Base-by-base conservation (phyloP, 192 early-diverging fungal species). In the Linnemannia zychae region DNA sequence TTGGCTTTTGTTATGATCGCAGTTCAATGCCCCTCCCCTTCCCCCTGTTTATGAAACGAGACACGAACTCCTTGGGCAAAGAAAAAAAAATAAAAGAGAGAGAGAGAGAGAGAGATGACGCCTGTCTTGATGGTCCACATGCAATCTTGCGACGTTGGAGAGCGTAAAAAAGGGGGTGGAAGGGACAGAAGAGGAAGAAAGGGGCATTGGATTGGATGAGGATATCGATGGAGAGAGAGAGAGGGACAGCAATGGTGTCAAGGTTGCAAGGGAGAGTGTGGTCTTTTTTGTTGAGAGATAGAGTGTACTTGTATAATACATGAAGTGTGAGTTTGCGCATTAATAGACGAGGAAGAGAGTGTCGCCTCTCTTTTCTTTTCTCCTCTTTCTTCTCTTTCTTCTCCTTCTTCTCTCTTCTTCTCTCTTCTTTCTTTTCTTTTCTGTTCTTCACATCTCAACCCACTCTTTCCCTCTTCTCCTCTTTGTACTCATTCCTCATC, bases 11-110 rank as follows among this genome's bases (percentile, higher is more conserved):
- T 31, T 63, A 12, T 33, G 12, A 13, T 33, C 3, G 3, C 31
- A 31, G 3, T 16, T 63, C 57, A n/a, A 28, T 63, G n/a, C 28
- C 28, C 24, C 13, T 63, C 48, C 17, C 57, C 40, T 44, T 9
- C 72, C 72, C 71, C 78, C 78, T 74, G 78, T 80, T 80, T 74
- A 71, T 80, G 78, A 80, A 80, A 80, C 78, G 65, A 34, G 67
- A 50, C 33, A 79, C n/a, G 37, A n/a, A 73, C 78, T 73, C 78
- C 72, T 80, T 65, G 73, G 67, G 16, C 20, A 40, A 15, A 13
- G 34, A 24, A 7, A 34, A 57, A 33, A 31, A 2, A 60, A 31
- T 1, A n/a, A n/a, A 60, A 31, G 28, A 63, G n/a, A n/a, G n/a
- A n/a, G n/a, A n/a, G n/a, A n/a, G n/a, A n/a, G n/a, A n/a, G n/a